Evolutionary conservation across 2,329 filamentous ascomycete species (phyloP).

Genomic region (Claviceps sp.): DNA sequence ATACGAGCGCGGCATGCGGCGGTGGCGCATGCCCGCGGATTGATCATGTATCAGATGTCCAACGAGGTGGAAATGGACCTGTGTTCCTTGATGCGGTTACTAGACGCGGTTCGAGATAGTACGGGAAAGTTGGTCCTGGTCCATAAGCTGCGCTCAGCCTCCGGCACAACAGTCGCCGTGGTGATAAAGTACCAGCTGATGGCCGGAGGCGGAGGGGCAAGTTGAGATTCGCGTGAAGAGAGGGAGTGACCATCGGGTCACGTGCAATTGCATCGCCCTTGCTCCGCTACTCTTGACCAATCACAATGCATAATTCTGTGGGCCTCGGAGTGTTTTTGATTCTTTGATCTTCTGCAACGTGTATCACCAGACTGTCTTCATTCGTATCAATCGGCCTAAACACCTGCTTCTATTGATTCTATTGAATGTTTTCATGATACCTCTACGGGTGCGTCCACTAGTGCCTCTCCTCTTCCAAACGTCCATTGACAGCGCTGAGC

Average conservation of each 20-base stretch:
- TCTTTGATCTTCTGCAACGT: too few species aligned
- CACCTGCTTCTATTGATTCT: too few species aligned
- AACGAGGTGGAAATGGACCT: slow-evolving; percentile 6
- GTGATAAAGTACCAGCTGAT: slow-evolving; percentile 1
- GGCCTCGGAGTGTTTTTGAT: too few species aligned
- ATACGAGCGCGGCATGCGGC: background rate
- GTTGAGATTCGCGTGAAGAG: background rate
- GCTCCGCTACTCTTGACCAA: too few species aligned
- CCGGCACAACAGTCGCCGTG: background rate
- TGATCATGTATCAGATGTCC: slow-evolving; percentile 2
- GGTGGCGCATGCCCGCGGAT: background rate
- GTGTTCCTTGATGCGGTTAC: background rate
- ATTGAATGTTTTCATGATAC: too few species aligned
- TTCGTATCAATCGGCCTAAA: too few species aligned
- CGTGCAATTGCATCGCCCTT: too few species aligned
- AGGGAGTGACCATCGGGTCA: background rate
- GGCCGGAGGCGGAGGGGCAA: background rate
- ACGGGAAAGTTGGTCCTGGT: background rate
- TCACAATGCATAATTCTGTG: too few species aligned
- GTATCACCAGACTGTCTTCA: too few species aligned
- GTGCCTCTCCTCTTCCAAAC: too few species aligned
- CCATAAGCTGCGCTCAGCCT: background rate
- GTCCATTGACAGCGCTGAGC: too few species aligned
- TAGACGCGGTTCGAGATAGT: slow-evolving; percentile 1
- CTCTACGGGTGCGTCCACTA: too few species aligned